Percentiles rank a stretch among this genome's conserved stretches.
These are phyloP conservation scores for Phytophthora idaei DNA, from an alignment of 352 stramenopile genomes.

Conservation along the genomic window DNA sequence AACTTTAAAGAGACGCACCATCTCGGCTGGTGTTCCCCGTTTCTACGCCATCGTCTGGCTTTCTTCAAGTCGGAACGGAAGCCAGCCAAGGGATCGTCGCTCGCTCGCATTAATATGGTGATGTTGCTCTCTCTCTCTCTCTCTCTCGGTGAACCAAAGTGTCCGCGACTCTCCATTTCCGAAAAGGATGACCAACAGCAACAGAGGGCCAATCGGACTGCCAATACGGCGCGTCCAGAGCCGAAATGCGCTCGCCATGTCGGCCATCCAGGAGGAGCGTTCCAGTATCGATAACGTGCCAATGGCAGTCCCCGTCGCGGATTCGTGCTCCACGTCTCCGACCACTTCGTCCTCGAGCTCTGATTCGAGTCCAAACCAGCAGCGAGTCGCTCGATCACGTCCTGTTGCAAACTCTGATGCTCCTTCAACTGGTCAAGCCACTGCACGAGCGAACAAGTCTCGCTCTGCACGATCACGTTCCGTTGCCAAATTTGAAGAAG, in stretches of 20 bases:
- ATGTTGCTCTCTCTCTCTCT: neutral
- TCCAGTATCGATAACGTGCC: slow-evolving; percentile 17
- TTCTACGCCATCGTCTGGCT: slow-evolving; percentile 25
- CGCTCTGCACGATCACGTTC: slow-evolving; percentile 15
- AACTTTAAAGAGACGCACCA: slow-evolving; percentile 23
- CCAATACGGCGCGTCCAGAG: slow-evolving; percentile 25
- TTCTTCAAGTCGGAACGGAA: slow-evolving; percentile 35
- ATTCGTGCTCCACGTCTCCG: slow-evolving; percentile 24
- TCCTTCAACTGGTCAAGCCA: neutral
- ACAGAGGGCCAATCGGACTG: slow-evolving; percentile 36
- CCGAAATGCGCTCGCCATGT: slow-evolving; percentile 42
- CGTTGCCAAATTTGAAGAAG: slow-evolving; percentile 26
- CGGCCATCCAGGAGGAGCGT: slow-evolving; percentile 37
- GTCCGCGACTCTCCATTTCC: slow-evolving; percentile 14
- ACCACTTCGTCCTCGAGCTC: slow-evolving; percentile 30
- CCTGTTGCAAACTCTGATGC: neutral
- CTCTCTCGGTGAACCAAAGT: slow-evolving; percentile 23
- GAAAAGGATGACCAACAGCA: slow-evolving; percentile 29
- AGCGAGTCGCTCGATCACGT: slow-evolving; percentile 1
- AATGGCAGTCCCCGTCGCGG: slow-evolving; percentile 1
- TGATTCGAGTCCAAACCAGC: slow-evolving; percentile 25
- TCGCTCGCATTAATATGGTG: neutral
- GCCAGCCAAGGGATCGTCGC: slow-evolving; percentile 25
- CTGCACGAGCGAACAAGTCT: slow-evolving; percentile 2
- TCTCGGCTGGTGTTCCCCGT: slow-evolving; percentile 21